These are phyloP conservation scores for Phytophthora sp. DNA, from an alignment of 352 stramenopile genomes.

Conservation along the genomic window DNA sequence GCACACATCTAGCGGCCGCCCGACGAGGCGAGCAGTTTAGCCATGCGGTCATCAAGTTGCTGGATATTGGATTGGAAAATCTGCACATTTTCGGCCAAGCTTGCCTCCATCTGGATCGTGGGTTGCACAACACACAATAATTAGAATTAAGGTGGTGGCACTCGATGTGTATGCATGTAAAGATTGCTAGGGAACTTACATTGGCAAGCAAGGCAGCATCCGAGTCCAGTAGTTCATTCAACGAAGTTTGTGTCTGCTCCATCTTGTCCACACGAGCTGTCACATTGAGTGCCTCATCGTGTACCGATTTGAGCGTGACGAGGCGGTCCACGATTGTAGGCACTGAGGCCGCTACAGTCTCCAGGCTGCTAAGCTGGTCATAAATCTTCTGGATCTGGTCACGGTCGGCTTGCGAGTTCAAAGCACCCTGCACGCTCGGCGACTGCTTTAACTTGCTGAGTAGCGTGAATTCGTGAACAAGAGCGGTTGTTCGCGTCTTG, in stretches of 20 bases:
- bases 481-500: conserved; percentile 73
- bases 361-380: conserved; percentile 65
- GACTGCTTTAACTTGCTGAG: conserved; percentile 84
- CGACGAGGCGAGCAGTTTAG: conserved; percentile 41
- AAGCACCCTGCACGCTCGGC: conserved; percentile 54
- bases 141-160: too few relatives aligned
- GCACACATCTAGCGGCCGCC: conserved; percentile 20
- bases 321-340: conserved; percentile 77
- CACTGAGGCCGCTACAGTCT: conserved; percentile 63
- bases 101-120: conserved; percentile 77
- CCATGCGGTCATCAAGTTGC: conserved; percentile 75
- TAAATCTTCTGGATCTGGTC: conserved; percentile 79
- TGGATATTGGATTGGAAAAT: conserved; percentile 84
- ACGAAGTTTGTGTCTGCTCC: conserved; percentile 60
- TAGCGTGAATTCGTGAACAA: conserved; percentile 80
- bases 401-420: conserved; percentile 64
- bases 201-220: conserved; percentile 71
- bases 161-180: background rate
- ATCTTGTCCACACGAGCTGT: conserved; percentile 62
- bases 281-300: conserved; percentile 66
- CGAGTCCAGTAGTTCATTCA: conserved; percentile 66
- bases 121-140: conserved; percentile 7
- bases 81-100: conserved; percentile 72
- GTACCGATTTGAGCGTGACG: conserved; percentile 70
- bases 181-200: conserved; percentile 42